Evolutionary conservation across 2,329 filamentous ascomycete genomes (phyloP).

Genomic region (Epichloe typhina): DNA sequence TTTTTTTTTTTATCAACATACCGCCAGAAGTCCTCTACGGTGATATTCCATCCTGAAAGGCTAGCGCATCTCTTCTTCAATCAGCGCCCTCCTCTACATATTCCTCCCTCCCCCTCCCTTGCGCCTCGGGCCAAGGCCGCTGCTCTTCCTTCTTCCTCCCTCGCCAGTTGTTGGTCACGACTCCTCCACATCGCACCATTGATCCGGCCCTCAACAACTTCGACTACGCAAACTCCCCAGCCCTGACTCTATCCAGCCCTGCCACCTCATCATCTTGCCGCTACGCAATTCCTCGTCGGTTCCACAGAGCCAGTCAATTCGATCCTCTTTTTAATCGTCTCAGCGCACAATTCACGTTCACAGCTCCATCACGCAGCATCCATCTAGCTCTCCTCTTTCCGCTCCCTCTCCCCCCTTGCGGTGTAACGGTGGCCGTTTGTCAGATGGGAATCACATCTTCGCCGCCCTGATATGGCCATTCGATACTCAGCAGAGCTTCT

Average conservation of each 20-base stretch:
- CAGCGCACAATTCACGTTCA: neutral
- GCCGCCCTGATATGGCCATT: slow-evolving; percentile 32
- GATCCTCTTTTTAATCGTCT: neutral
- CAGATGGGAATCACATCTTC: slow-evolving; percentile 26
- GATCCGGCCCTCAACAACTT: slow-evolving; percentile 3
- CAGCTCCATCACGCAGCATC: neutral
- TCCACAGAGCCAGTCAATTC: neutral
- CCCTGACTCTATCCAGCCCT: neutral
- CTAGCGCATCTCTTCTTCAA: neutral
- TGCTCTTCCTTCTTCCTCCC: neutral
- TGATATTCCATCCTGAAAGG: neutral
- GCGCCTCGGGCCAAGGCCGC: neutral
- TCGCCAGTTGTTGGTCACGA: slow-evolving; percentile 1
- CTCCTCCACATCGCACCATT: slow-evolving; percentile 2
- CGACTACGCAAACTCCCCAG: neutral
- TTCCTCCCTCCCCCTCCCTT: neutral
- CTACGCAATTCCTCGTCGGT: neutral
- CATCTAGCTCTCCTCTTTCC: neutral
- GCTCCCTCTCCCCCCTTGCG: neutral
- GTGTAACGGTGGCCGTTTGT: slow-evolving; percentile 11
- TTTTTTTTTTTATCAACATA: neutral
- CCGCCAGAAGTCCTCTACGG: neutral
- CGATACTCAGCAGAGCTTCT: slow-evolving; percentile 70
- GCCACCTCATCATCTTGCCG: neutral
- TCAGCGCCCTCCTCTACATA: too few relatives aligned